Conservation (phyloP, 2,329 filamentous ascomycete genomes). For the Colletotrichum zoysiae region DNA sequence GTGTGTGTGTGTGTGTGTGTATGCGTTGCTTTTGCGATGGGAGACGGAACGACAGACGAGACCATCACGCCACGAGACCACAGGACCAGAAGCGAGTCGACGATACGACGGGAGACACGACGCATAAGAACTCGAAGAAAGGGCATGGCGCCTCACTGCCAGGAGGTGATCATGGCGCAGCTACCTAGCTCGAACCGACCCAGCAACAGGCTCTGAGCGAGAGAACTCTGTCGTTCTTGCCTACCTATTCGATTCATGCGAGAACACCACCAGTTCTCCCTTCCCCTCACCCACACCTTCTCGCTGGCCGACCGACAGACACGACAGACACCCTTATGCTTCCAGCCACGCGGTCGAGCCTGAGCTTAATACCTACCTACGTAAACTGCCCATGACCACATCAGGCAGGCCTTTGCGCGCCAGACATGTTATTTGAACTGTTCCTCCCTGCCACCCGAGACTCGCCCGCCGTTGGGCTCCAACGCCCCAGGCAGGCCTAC, state of each 20-base stretch:
- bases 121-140: background rate
- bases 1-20: background rate
- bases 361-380: conserved; percentile 23
- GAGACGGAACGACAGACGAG: background rate
- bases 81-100: background rate
- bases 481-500: background rate
- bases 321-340: background rate
- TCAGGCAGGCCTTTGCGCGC: too few species aligned
- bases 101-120: background rate
- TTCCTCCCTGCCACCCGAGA: background rate
- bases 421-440: background rate
- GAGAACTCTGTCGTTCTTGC: conserved; percentile 2
- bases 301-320: background rate
- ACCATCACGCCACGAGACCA: too few species aligned
- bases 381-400: background rate
- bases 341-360: conserved; percentile 7
- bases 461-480: background rate
- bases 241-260: background rate
- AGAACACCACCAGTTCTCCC: background rate
- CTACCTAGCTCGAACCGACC: background rate
- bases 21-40: too few species aligned
- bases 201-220: background rate
- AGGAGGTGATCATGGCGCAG: background rate
- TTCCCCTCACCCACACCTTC: background rate
- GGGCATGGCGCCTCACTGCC: background rate